Conservation (phyloP, 768 basidiomycete genomes). For the Suillus alpinus region DNA sequence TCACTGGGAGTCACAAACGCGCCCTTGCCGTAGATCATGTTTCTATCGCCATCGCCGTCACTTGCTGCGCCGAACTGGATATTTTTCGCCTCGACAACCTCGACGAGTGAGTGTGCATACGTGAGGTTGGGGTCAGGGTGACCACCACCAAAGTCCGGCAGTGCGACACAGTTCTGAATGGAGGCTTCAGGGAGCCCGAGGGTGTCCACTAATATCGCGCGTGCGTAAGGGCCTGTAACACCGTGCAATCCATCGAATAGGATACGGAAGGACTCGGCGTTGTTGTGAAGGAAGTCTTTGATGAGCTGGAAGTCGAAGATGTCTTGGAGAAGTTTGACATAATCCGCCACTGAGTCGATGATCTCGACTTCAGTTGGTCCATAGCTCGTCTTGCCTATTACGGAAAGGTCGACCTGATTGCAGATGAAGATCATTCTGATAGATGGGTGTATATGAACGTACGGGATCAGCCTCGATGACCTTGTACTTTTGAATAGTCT, state of each 20-base stretch:
- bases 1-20: slow-evolving; percentile 98
- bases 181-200: slow-evolving; percentile 79
- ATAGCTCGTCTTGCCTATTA: slow-evolving; percentile 74
- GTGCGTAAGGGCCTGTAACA: slow-evolving; percentile 96
- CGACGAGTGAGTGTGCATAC: slow-evolving; percentile 92
- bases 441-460: slow-evolving; percentile 29
- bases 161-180: slow-evolving; percentile 86
- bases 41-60: slow-evolving; percentile 96
- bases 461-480: slow-evolving; percentile 75
- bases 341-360: slow-evolving; percentile 93
- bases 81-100: slow-evolving; percentile 80
- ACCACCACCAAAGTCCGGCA: slow-evolving; percentile 95
- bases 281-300: slow-evolving; percentile 77
- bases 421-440: slow-evolving; percentile 1
- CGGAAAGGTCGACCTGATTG: slow-evolving; percentile 74
- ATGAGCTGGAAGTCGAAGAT: slow-evolving; percentile 97
- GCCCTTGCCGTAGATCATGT: slow-evolving; percentile 99
- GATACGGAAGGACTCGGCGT: slow-evolving; percentile 70
- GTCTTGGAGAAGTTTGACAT: slow-evolving; percentile 73
- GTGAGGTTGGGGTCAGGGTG: slow-evolving; percentile 99
- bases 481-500: slow-evolving; percentile 84
- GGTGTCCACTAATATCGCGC: slow-evolving; percentile 77
- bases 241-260: slow-evolving; percentile 96
- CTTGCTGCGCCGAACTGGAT: slow-evolving; percentile 95
- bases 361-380: slow-evolving; percentile 85